Evolutionary conservation across 768 basidiomycete genomes (phyloP).

Genomic region (Lentinula lateritia): DNA sequence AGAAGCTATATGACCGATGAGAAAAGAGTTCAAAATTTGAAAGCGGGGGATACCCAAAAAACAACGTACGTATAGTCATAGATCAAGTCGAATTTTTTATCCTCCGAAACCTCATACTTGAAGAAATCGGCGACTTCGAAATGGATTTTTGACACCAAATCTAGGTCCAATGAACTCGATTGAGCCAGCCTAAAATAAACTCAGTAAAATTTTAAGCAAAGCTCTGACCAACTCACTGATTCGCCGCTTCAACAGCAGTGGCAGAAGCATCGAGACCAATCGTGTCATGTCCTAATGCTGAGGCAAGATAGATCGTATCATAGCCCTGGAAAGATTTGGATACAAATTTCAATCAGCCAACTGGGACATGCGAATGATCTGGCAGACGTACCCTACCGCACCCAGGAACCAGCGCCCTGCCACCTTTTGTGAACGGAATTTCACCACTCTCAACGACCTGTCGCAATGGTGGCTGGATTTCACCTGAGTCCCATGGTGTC

Average conservation of each 20-base stretch:
- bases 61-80: constrained; percentile 58
- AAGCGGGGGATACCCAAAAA: constrained; percentile 10
- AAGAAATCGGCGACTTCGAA: constrained; percentile 55
- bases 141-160: constrained; percentile 23
- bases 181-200: not conserved
- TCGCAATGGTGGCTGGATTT: constrained; percentile 47
- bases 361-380: no score
- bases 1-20: constrained; percentile 40
- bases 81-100: constrained; percentile 46
- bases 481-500: constrained; percentile 62
- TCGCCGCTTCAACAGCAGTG: constrained; percentile 45
- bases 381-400: constrained; percentile 42
- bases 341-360: constrained; percentile 12
- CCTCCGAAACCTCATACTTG: constrained; percentile 27
- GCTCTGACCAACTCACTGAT: constrained; percentile 25
- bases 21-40: not conserved
- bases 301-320: constrained; percentile 52
- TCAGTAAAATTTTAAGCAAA: not conserved
- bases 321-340: constrained; percentile 39
- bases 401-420: constrained; percentile 47
- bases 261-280: constrained; percentile 53
- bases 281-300: constrained; percentile 38
- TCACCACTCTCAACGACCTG: constrained; percentile 43
- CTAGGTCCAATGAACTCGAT: constrained; percentile 6
- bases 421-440: constrained; percentile 34